phyloP scores from a whole-genome alignment of 768 basidiomycete genomes.

The Tricholoma matsutake region DNA sequence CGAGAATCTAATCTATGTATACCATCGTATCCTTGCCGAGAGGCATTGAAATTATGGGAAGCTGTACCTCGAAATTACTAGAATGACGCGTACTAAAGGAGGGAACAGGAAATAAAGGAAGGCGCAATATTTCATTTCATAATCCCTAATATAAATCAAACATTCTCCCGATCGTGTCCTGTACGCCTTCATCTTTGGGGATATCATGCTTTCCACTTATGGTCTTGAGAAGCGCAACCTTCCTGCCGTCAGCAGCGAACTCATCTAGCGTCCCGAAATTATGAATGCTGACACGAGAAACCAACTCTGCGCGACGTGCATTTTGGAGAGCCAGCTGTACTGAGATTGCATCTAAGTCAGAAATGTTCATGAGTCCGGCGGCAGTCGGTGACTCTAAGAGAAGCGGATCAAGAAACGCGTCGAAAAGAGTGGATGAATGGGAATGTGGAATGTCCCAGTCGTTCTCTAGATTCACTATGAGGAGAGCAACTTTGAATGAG shows the following conservation, averaged over 20 bases:
- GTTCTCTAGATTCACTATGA: constrained; percentile 36
- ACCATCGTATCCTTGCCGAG: no score
- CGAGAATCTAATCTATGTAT: no score
- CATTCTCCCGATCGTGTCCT: constrained; percentile 54
- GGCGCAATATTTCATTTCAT: neutral
- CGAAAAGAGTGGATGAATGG: constrained; percentile 69
- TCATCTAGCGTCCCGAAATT: constrained; percentile 49
- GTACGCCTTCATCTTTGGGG: constrained; percentile 62
- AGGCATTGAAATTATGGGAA: no score
- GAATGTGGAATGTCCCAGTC: constrained; percentile 71
- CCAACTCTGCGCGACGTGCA: constrained; percentile 36
- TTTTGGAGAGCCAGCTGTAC: constrained; percentile 34
- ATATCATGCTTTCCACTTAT: constrained; percentile 58
- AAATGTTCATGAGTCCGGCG: constrained; percentile 3
- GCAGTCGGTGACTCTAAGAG: constrained; percentile 35
- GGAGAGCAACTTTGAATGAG: neutral
- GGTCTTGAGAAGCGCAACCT: constrained; percentile 56
- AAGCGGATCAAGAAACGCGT: constrained; percentile 57
- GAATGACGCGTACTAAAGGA: neutral
- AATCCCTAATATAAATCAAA: constrained; percentile 27
- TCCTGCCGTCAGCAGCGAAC: constrained; percentile 39
- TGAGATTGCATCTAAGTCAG: constrained; percentile 41
- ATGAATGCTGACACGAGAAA: constrained; percentile 42
- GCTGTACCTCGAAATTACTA: neutral
- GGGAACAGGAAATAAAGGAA: neutral